Evolutionary conservation across 768 basidiomycete species (phyloP).

Genomic region (Porpolomopsis calyptriformis): DNA sequence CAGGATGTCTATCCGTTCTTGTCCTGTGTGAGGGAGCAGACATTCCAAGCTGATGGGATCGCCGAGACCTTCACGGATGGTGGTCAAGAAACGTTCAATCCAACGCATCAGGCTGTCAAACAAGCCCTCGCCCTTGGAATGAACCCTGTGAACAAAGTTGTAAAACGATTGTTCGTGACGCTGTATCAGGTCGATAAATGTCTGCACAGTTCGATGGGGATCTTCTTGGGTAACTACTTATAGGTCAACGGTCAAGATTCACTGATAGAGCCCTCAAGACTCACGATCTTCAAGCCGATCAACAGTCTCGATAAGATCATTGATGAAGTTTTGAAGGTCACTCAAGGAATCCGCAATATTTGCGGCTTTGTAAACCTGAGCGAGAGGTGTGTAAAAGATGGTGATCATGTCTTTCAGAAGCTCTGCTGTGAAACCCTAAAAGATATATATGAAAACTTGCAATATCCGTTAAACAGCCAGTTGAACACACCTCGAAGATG

Average conservation of each 20-base stretch:
- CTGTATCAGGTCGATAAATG: slow-evolving; percentile 85
- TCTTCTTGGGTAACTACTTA: slow-evolving; percentile 68
- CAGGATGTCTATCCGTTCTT: slow-evolving; percentile 68
- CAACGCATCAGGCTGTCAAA: slow-evolving; percentile 93
- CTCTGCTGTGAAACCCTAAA: slow-evolving; percentile 86
- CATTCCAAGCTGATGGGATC: slow-evolving; percentile 73
- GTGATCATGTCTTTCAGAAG: slow-evolving; percentile 97
- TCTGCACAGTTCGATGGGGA: slow-evolving; percentile 77
- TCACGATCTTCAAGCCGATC: slow-evolving; percentile 82
- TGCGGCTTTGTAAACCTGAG: slow-evolving; percentile 94
- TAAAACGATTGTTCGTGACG: slow-evolving; percentile 96
- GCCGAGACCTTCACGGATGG: slow-evolving; percentile 83
- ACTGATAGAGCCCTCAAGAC: slow-evolving; percentile 19
- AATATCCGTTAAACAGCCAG: background rate
- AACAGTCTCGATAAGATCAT: slow-evolving; percentile 89
- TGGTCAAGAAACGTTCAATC: slow-evolving; percentile 90
- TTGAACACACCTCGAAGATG: slow-evolving; percentile 76
- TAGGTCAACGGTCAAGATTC: slow-evolving; percentile 4
- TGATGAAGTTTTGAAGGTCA: slow-evolving; percentile 89
- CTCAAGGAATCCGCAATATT: slow-evolving; percentile 89
- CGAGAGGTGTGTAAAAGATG: slow-evolving; percentile 94
- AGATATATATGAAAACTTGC: background rate
- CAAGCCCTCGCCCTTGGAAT: slow-evolving; percentile 88
- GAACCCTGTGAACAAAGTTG: slow-evolving; percentile 95
- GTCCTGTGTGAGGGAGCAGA: slow-evolving; percentile 72